Evolutionary conservation across 805 yeast species (phyloP).

Genomic region (Brettanomyces naardenensis): DNA sequence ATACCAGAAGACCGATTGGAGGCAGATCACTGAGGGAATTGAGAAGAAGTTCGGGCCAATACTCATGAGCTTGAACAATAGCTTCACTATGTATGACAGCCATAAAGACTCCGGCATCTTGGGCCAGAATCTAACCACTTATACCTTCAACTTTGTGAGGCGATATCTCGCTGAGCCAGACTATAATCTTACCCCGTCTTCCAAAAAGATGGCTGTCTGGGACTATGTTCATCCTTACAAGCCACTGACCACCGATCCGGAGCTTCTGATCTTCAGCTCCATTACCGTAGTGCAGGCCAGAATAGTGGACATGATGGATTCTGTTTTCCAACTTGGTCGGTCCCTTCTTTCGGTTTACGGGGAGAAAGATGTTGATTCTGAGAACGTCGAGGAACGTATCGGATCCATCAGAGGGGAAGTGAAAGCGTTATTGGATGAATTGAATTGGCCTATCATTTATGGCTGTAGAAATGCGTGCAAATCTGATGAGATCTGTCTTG

Average conservation of each 20-base stretch:
- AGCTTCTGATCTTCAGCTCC: slow-evolving; percentile 43
- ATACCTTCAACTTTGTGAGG: slow-evolving; percentile 37
- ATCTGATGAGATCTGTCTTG: slow-evolving; percentile 42
- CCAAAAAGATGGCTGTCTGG: slow-evolving; percentile 29
- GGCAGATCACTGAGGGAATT: slow-evolving; percentile 38
- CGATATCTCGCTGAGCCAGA: slow-evolving; percentile 29
- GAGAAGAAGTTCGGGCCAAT: slow-evolving; percentile 47
- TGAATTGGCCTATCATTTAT: slow-evolving; percentile 37
- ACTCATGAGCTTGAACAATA: slow-evolving; percentile 32
- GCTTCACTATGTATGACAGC: slow-evolving; percentile 19
- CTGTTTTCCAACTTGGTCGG: slow-evolving; percentile 26
- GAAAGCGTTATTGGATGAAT: slow-evolving; percentile 16
- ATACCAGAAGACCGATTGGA: slow-evolving; percentile 45
- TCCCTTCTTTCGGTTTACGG: slow-evolving; percentile 14
- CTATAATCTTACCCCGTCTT: slow-evolving; percentile 9
- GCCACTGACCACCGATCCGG: slow-evolving; percentile 31
- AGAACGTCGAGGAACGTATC: slow-evolving; percentile 14
- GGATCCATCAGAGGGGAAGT: slow-evolving; percentile 3
- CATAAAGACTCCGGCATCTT: slow-evolving; percentile 10
- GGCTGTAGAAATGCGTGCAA: slow-evolving; percentile 35
- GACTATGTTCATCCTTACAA: slow-evolving; percentile 41
- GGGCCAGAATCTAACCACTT: slow-evolving; percentile 29
- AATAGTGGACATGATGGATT: slow-evolving; percentile 31
- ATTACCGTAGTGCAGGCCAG: slow-evolving; percentile 31
- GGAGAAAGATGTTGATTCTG: slow-evolving; percentile 5